Evolutionary conservation across 2,329 filamentous ascomycete genomes (phyloP).

Genomic region (Colletotrichum simmondsii): DNA sequence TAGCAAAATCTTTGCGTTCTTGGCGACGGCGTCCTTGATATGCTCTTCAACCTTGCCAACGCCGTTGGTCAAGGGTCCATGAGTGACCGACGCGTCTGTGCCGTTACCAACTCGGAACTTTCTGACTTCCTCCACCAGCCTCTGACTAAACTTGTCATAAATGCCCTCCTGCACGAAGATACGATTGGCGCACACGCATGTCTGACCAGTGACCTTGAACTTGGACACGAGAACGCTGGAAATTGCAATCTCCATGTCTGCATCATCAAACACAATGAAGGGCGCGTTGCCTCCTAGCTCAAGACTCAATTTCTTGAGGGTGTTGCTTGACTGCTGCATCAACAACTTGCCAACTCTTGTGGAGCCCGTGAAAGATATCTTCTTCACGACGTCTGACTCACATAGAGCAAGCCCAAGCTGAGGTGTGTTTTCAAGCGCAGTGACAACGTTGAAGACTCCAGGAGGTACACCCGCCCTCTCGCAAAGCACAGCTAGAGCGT

Average conservation of each 20-base stretch:
- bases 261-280: slow-evolving; percentile 97
- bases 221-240: slow-evolving; percentile 86
- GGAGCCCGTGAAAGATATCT: slow-evolving; percentile 94
- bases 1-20: slow-evolving; percentile 58
- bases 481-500: slow-evolving; percentile 88
- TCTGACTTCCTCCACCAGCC: slow-evolving; percentile 78
- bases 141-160: slow-evolving; percentile 78
- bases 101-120: slow-evolving; percentile 81
- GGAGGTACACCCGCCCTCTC: slow-evolving; percentile 88
- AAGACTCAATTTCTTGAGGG: slow-evolving; percentile 85
- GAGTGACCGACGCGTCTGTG: slow-evolving; percentile 64
- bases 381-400: slow-evolving; percentile 80
- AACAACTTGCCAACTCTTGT: slow-evolving; percentile 76
- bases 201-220: slow-evolving; percentile 95
- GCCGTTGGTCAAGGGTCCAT: slow-evolving; percentile 74
- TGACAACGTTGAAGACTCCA: slow-evolving; percentile 91
- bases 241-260: slow-evolving; percentile 87
- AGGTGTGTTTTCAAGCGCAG: slow-evolving; percentile 80
- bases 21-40: slow-evolving; percentile 69
- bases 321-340: slow-evolving; percentile 89
- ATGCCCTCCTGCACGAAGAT: slow-evolving; percentile 83
- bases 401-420: slow-evolving; percentile 83
- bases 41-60: slow-evolving; percentile 72
- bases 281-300: slow-evolving; percentile 96
- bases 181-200: slow-evolving; percentile 90